Percentiles rank a stretch among this genome's conserved stretches.
These are phyloP conservation scores for Dothiorella sarmentorum DNA, from an alignment of 2,329 filamentous ascomycete genomes.

Conservation along the genomic window DNA sequence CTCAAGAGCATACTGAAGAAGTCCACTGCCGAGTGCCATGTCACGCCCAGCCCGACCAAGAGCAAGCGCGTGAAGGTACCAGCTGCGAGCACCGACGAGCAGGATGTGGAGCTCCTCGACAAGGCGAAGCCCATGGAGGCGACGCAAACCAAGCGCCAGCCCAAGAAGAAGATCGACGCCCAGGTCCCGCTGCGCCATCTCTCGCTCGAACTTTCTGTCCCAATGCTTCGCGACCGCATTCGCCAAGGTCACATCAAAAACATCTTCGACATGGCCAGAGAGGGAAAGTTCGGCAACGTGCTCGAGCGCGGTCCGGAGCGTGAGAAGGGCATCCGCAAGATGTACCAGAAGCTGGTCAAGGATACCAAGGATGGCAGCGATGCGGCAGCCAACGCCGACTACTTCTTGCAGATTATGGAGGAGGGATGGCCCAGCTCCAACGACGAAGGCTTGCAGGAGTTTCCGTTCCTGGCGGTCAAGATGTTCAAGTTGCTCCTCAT, in stretches of 20 bases:
- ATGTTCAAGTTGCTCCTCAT: neutral
- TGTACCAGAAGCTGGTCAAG: neutral
- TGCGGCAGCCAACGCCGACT: neutral
- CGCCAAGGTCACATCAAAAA: neutral
- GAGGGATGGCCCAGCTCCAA: neutral
- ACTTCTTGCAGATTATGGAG: neutral
- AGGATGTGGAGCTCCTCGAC: too few species aligned
- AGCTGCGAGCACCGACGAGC: too few species aligned
- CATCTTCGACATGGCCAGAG: neutral
- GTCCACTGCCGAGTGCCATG: too few species aligned
- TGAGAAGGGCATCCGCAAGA: neutral
- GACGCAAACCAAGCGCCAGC: neutral
- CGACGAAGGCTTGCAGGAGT: too few species aligned
- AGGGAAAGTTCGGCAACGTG: neutral
- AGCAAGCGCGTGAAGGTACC: too few species aligned
- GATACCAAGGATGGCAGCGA: neutral
- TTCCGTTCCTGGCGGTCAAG: neutral
- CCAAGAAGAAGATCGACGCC: neutral
- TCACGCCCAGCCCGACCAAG: too few species aligned
- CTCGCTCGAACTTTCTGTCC: neutral
- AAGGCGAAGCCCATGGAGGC: too few species aligned
- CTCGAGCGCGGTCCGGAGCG: neutral
- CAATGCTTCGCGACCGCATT: neutral
- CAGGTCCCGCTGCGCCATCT: neutral
- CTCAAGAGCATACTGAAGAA: too few species aligned